These are phyloP conservation scores for Aspergillus felis DNA, from an alignment of 2,329 filamentous ascomycete species.

Conservation along the genomic window DNA sequence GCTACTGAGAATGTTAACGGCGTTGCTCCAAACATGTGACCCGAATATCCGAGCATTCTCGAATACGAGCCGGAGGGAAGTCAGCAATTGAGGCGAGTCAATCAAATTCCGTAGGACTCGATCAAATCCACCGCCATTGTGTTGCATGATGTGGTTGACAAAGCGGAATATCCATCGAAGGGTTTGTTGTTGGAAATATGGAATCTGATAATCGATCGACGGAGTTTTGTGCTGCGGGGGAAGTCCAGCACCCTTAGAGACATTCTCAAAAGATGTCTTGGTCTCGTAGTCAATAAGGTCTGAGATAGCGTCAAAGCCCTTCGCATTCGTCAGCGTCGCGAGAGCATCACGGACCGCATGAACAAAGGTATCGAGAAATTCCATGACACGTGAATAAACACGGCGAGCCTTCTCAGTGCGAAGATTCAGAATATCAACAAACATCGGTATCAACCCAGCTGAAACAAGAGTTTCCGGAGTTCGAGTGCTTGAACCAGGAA, in stretches of 20 bases:
- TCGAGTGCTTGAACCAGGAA: conserved; percentile 67
- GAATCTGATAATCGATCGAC: conserved; percentile 87
- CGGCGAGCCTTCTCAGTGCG: conserved; percentile 78
- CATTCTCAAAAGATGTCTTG: conserved; percentile 61
- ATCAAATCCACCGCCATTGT: conserved; percentile 80
- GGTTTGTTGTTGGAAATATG: conserved; percentile 88
- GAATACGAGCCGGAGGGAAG: conserved; percentile 75
- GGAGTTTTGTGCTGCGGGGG: conserved; percentile 69
- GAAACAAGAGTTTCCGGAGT: conserved; percentile 81
- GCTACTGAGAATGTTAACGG: conserved; percentile 84
- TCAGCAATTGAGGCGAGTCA: conserved; percentile 81
- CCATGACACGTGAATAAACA: conserved; percentile 76
- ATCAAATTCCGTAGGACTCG: conserved; percentile 87
- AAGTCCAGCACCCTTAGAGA: conserved; percentile 68
- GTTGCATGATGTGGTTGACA: conserved; percentile 87
- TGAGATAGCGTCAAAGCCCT: conserved; percentile 86
- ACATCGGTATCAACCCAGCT: conserved; percentile 81
- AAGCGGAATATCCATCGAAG: conserved; percentile 94
- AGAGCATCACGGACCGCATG: conserved; percentile 83
- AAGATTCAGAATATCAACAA: conserved; percentile 82
- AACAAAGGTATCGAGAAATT: conserved; percentile 83
- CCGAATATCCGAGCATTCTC: conserved; percentile 76
- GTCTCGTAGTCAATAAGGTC: conserved; percentile 79
- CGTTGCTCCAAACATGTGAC: conserved; percentile 92
- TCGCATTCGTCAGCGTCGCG: conserved; percentile 72